Percentiles rank a stretch among this genome's conserved stretches.
phyloP scores from a whole-genome alignment of 1,284 basidiomycete species.

The Apiotrichum gamsii region DNA sequence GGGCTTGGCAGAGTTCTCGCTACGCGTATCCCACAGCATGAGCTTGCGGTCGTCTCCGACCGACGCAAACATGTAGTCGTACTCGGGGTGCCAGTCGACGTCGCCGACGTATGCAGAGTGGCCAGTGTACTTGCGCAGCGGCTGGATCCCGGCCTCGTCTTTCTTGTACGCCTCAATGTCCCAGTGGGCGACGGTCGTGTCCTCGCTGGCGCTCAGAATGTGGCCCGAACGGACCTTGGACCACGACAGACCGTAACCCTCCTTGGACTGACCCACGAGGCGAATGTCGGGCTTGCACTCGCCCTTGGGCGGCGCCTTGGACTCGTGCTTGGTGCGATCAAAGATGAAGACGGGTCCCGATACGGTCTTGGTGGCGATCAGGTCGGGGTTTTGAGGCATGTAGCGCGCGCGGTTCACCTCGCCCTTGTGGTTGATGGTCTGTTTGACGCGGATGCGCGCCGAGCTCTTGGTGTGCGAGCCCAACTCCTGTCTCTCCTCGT shows the following conservation, averaged over 20 bases:
- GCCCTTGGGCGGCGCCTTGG: constrained; percentile 77
- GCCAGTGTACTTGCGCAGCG: constrained; percentile 74
- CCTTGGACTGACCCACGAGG: constrained; percentile 80
- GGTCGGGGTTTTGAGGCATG: constrained; percentile 96
- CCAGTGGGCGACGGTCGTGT: constrained; percentile 95
- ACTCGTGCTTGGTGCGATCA: constrained; percentile 94
- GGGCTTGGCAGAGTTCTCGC: constrained; percentile 57
- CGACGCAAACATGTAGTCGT: constrained; percentile 83
- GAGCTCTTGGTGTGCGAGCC: constrained; percentile 71
- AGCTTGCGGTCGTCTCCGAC: constrained; percentile 96
- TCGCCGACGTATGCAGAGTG: constrained; percentile 89
- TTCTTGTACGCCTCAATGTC: constrained; percentile 88
- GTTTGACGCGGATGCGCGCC: constrained; percentile 81
- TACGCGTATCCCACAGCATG: constrained; percentile 94
- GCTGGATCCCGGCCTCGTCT: constrained; percentile 68
- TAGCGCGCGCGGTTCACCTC: constrained; percentile 97
- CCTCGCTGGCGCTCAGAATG: constrained; percentile 87
- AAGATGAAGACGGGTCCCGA: constrained; percentile 88
- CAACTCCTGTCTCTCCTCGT: constrained; percentile 87
- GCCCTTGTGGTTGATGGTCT: constrained; percentile 91
- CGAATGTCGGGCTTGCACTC: constrained; percentile 86
- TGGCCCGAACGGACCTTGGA: constrained; percentile 75
- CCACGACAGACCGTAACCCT: constrained; percentile 95
- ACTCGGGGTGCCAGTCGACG: constrained; percentile 86
- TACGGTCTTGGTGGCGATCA: constrained; percentile 91